Percentiles rank a stretch among this genome's conserved stretches.
Evolutionary conservation across 106 monocot genomes (phyloP).

Genomic region (Allium fistulosum): DNA sequence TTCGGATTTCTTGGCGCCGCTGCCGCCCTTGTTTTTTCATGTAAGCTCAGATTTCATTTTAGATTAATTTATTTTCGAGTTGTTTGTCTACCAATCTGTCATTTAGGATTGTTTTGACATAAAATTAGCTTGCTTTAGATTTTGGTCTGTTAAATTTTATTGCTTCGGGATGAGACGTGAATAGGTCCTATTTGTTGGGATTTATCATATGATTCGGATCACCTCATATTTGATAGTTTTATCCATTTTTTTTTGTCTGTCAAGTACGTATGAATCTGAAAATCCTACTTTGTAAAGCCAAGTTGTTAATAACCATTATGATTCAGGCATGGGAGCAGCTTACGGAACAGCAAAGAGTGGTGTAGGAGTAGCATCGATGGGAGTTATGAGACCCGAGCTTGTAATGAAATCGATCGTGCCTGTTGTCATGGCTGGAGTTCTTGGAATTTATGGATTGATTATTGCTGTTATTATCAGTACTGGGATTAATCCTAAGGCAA

Average conservation of each 20-base stretch:
- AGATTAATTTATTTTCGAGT: too few species aligned
- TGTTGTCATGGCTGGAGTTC: constrained; percentile 89
- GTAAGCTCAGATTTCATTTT: constrained; percentile 12
- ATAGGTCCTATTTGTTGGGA: too few species aligned
- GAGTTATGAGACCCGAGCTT: constrained; percentile 82
- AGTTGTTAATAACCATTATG: background rate
- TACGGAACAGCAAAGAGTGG: constrained; percentile 92
- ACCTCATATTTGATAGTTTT: too few species aligned
- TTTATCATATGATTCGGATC: too few species aligned
- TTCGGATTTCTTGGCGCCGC: constrained; percentile 73
- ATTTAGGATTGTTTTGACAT: too few species aligned
- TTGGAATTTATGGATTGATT: constrained; percentile 77
- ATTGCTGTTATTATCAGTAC: constrained; percentile 65
- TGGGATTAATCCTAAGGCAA: constrained; percentile 70
- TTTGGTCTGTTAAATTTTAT: too few species aligned
- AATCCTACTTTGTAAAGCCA: too few species aligned
- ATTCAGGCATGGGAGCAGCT: constrained; percentile 75
- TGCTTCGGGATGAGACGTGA: too few species aligned
- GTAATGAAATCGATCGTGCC: constrained; percentile 92
- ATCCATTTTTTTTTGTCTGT: too few species aligned
- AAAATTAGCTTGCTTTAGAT: too few species aligned
- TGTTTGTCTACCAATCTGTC: too few species aligned
- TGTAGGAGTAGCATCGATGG: constrained; percentile 85
- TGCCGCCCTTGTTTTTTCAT: constrained; percentile 67
- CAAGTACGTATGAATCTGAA: too few species aligned